Evolutionary conservation across 768 basidiomycete genomes (phyloP).

Genomic region (Naematelia aurantialba): DNA sequence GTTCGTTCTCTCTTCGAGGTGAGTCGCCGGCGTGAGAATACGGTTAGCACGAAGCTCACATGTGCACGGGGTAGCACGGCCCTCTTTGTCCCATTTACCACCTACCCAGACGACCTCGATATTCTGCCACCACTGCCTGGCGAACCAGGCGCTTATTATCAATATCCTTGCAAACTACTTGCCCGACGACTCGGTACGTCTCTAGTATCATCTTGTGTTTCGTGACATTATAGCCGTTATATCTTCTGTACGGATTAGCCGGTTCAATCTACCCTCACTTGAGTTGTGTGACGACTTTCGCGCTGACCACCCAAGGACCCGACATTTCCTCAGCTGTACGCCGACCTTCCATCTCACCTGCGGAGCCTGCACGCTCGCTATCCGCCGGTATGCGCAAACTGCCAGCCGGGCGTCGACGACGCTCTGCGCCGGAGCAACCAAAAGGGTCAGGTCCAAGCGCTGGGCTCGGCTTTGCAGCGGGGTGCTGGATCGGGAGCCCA

Average conservation of each 20-base stretch:
- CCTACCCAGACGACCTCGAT: constrained; percentile 19
- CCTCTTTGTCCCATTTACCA: constrained; percentile 38
- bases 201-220: too few relatives aligned
- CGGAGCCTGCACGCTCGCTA: constrained; percentile 74
- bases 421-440: constrained; percentile 72
- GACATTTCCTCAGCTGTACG: constrained; percentile 63
- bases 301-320: constrained; percentile 58
- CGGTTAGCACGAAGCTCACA: background rate
- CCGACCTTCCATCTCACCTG: constrained; percentile 66
- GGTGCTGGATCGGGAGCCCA: constrained; percentile 57
- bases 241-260: too few relatives aligned
- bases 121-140: constrained; percentile 84
- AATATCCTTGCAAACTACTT: constrained; percentile 87
- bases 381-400: constrained; percentile 76
- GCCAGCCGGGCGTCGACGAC: constrained; percentile 74
- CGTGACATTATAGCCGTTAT: background rate
- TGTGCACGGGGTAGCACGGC: constrained; percentile 20
- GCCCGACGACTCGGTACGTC: constrained; percentile 68
- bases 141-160: constrained; percentile 83
- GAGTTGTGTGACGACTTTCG: background rate
- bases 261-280: background rate
- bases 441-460: constrained; percentile 66
- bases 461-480: constrained; percentile 69
- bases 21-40: constrained; percentile 4
- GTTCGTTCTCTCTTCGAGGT: constrained; percentile 39